Conservation (phyloP, 2,329 filamentous ascomycete species). For the Didymellaceae sp. region DNA sequence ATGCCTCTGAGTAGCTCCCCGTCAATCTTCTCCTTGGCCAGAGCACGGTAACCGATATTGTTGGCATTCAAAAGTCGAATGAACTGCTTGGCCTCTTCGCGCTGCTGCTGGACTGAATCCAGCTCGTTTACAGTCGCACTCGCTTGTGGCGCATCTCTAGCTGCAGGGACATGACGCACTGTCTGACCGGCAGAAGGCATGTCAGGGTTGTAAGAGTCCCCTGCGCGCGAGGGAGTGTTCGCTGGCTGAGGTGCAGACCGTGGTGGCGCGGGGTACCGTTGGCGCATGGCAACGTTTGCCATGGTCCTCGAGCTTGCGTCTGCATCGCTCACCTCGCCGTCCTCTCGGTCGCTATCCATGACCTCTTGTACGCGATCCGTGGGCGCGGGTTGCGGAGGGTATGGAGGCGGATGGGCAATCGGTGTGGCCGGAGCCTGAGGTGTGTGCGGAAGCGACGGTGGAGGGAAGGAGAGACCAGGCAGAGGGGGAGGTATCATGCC, state of each 20-base stretch:
- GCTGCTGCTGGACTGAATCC: slow-evolving; percentile 30
- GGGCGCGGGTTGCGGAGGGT: slow-evolving; percentile 18
- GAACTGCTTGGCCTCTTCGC: slow-evolving; percentile 46
- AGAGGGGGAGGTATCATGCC: slow-evolving; percentile 28
- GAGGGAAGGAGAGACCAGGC: slow-evolving; percentile 26
- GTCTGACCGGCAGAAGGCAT: slow-evolving; percentile 27
- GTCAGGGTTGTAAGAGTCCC: slow-evolving; percentile 26
- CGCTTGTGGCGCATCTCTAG: slow-evolving; percentile 10
- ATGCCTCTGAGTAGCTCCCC: slow-evolving; percentile 33
- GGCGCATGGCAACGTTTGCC: slow-evolving; percentile 15
- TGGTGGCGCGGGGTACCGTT: slow-evolving; percentile 22
- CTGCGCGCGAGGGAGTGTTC: neutral
- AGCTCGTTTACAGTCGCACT: slow-evolving; percentile 1
- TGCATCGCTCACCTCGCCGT: slow-evolving; percentile 77
- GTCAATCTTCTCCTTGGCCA: slow-evolving; percentile 52
- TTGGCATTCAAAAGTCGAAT: slow-evolving; percentile 55
- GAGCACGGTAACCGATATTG: slow-evolving; percentile 75
- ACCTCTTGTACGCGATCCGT: slow-evolving; percentile 40
- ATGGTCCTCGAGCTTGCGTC: slow-evolving; percentile 25
- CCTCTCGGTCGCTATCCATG: slow-evolving; percentile 63
- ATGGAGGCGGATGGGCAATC: slow-evolving; percentile 17
- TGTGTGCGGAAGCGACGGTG: slow-evolving; percentile 28
- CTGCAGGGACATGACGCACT: neutral
- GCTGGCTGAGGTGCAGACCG: slow-evolving; percentile 31
- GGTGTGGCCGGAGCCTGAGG: slow-evolving; percentile 28